A percentile compares a stretch with the other conserved stretches of the same genome.
These are phyloP conservation scores for Haematococcus lacustris DNA, from an alignment of 139 green algal genomes.

Conservation along the genomic window DNA sequence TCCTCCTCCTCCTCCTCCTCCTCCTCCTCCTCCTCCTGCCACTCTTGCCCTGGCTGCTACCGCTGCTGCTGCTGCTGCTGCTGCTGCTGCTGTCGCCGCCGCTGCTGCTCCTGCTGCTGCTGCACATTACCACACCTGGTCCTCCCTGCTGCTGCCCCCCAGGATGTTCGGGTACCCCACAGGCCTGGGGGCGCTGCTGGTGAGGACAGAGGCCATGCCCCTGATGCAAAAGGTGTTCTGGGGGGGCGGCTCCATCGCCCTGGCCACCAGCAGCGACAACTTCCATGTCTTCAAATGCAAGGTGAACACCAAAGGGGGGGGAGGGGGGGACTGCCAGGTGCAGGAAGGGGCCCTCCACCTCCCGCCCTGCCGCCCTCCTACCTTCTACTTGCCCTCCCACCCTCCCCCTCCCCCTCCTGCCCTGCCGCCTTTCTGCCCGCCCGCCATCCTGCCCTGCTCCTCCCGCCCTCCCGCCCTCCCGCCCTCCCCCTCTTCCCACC, in stretches of 20 bases:
- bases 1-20: background rate
- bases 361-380: too few species aligned
- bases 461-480: background rate
- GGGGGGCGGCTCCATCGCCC: constrained; percentile 21
- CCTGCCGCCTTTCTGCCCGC: too few species aligned
- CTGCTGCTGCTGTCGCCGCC: background rate
- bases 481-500: too few species aligned
- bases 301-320: too few species aligned
- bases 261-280: constrained; percentile 55
- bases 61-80: background rate
- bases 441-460: too few species aligned
- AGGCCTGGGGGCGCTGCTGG: constrained; percentile 55
- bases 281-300: constrained; percentile 67
- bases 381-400: too few species aligned
- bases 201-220: constrained; percentile 36
- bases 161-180: constrained; percentile 1
- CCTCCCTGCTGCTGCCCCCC: too few species aligned
- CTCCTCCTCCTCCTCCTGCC: background rate
- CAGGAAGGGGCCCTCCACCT: too few species aligned
- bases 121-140: background rate
- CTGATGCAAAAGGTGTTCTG: constrained; percentile 57
- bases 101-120: background rate
- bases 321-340: too few species aligned
- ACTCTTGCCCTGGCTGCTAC: background rate
- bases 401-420: background rate